phyloP scores from a whole-genome alignment of 805 yeast genomes.

The Lipomyces spencermartinsiae region DNA sequence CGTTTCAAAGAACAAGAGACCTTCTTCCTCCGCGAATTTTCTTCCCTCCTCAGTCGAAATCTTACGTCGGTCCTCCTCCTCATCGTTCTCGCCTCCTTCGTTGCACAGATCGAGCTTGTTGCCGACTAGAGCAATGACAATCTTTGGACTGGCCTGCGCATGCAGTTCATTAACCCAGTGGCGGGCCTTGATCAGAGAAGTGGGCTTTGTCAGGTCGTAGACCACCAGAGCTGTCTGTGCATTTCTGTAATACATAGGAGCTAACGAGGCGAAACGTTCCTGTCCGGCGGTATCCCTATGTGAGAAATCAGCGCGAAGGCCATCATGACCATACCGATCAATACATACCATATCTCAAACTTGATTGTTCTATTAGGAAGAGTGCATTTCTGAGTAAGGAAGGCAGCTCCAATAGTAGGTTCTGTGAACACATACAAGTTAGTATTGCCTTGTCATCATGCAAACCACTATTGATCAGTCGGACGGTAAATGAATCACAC shows the following conservation, averaged over 20 bases:
- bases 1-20: constrained; percentile 87
- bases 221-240: constrained; percentile 97
- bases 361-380: constrained; percentile 86
- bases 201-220: constrained; percentile 93
- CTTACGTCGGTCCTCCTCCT: constrained; percentile 55
- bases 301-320: constrained; percentile 12
- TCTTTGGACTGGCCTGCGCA: constrained; percentile 92
- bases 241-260: constrained; percentile 96
- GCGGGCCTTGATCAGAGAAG: constrained; percentile 92
- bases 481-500: neutral
- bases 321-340: neutral
- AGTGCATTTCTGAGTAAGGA: constrained; percentile 89
- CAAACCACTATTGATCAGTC: neutral
- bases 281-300: constrained; percentile 92
- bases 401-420: constrained; percentile 98
- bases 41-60: constrained; percentile 87
- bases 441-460: neutral
- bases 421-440: constrained; percentile 51
- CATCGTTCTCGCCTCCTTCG: constrained; percentile 53
- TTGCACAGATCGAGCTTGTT: constrained; percentile 77
- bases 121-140: constrained; percentile 91
- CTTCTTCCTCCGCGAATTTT: constrained; percentile 88
- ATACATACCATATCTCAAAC: constrained; percentile 76
- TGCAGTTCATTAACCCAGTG: constrained; percentile 98
- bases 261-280: constrained; percentile 93